Percentiles rank a stretch among this genome's conserved stretches.
Evolutionary conservation across 1,284 basidiomycete genomes (phyloP).

Genomic region (Ceratobasidium sp.): DNA sequence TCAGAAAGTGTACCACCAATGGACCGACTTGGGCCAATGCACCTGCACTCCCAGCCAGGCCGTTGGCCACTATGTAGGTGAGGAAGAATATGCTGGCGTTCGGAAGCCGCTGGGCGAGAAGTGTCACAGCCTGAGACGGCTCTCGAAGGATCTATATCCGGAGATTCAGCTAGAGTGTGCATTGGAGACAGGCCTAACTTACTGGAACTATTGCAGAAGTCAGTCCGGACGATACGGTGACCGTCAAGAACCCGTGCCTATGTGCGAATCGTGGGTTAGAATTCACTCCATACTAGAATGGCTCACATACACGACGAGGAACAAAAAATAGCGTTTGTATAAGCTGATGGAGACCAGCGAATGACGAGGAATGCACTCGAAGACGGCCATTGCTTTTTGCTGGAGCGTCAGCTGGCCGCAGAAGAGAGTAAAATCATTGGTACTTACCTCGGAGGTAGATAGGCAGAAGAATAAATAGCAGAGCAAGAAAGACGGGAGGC

Average conservation of each 20-base stretch:
- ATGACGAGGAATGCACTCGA: slow-evolving; percentile 82
- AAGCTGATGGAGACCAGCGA: slow-evolving; percentile 88
- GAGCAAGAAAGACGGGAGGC: slow-evolving; percentile 82
- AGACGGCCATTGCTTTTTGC: slow-evolving; percentile 63
- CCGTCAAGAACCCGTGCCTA: slow-evolving; percentile 88
- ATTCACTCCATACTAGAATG: not conserved
- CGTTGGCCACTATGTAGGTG: slow-evolving; percentile 66
- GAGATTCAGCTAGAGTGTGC: not conserved
- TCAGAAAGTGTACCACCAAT: slow-evolving; percentile 84
- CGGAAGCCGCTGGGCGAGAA: slow-evolving; percentile 81
- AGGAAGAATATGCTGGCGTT: slow-evolving; percentile 93
- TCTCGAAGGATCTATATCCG: slow-evolving; percentile 67
- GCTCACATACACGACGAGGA: slow-evolving; percentile 81
- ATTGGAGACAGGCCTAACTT: not conserved
- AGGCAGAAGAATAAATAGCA: slow-evolving; percentile 91
- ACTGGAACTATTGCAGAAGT: slow-evolving; percentile 58
- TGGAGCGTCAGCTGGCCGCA: not conserved
- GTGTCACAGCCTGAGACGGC: slow-evolving; percentile 66
- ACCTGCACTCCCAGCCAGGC: slow-evolving; percentile 74
- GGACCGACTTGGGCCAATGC: slow-evolving; percentile 82
- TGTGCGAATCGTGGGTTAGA: not conserved
- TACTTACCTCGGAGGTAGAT: slow-evolving; percentile 71
- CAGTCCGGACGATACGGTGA: slow-evolving; percentile 83
- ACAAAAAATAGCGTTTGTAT: slow-evolving; percentile 91
- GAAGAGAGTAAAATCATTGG: not conserved